Evolutionary conservation across 345 rosid species (phyloP), one percentile per base, ranked within the genome.

Genomic region (Salix koriyanagi): DNA sequence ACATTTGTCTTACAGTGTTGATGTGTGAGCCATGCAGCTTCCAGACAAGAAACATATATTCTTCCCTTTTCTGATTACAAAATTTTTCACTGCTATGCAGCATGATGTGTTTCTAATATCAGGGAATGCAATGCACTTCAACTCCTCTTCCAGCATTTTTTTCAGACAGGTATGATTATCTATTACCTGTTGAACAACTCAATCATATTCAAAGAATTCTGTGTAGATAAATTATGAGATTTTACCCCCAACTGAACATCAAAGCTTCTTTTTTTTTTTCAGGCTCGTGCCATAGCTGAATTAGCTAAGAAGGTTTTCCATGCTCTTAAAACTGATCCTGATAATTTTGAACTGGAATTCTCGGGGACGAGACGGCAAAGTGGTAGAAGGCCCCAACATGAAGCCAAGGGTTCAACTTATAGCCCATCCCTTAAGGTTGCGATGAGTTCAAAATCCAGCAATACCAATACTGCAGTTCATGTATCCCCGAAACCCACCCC

Each of bases 241-340:
- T 41, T 70, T 39, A 7, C 25, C 15, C 2, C 74, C 26, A 65
- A 71, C 70, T 78, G 76, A 82, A 76, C 50, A 62, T 7, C 39
- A 28, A 70, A 52, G 54, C 65, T 19, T 79, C 25, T n/a, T 68
- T 37, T 32, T 73, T 76, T 65, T 25, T 30, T 85, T 30, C 32
- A 91, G 94, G 94, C 91, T 79, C 95, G 86, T 54, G 86, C 85
- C 6, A 85, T 91, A 71, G 81, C 87, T 13, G 90, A 89, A 77
- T 80, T 88, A 28, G 87, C 91, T 36, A 87, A 83, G 83, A 86
- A 79, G 82, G 90, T 89, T 68, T 89, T 89, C 71, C 84, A 80
- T 75, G 72, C 78, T 71, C 88, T 89, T 32, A 84, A 81, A 83
- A 84, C 87, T 19, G 84, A 87, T 54, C 91, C 89, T 0, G 78